Conservation (phyloP, 176 grass and related monocot genomes). For the Oryza officinalis region DNA sequence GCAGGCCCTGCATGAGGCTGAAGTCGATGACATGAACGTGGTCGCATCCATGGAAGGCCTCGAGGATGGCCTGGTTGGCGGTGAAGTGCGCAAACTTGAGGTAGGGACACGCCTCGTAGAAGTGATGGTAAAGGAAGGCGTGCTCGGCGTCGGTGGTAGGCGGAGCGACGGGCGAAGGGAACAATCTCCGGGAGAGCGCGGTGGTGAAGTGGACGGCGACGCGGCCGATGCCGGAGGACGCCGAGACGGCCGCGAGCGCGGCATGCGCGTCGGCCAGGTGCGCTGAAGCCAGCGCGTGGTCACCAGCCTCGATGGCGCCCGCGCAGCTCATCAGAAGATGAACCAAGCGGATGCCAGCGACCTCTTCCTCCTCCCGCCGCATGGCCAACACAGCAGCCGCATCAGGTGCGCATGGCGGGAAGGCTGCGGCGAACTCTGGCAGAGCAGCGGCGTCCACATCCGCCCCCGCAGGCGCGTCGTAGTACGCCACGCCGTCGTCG, state of each 20-base stretch:
- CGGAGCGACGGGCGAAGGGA: slow-evolving; percentile 22
- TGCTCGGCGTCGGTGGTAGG: slow-evolving; percentile 3
- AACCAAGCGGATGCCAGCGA: slow-evolving; percentile 72
- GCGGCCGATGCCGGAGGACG: slow-evolving; percentile 67
- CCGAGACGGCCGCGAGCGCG: slow-evolving; percentile 50
- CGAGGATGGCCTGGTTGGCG: slow-evolving; percentile 91
- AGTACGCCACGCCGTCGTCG: slow-evolving; percentile 13
- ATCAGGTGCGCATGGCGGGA: not conserved
- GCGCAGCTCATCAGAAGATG: slow-evolving; percentile 93
- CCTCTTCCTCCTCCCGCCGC: slow-evolving; percentile 69
- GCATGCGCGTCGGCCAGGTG: slow-evolving; percentile 53
- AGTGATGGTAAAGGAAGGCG: slow-evolving; percentile 77
- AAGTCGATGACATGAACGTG: slow-evolving; percentile 89
- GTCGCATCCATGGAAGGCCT: slow-evolving; percentile 71
- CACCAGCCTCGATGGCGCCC: slow-evolving; percentile 62
- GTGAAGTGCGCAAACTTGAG: slow-evolving; percentile 99
- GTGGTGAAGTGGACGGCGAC: slow-evolving; percentile 81
- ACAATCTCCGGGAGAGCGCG: slow-evolving; percentile 68
- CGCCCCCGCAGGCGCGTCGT: not conserved
- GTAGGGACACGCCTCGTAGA: slow-evolving; percentile 95
- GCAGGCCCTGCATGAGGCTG: slow-evolving; percentile 89
- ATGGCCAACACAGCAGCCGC: slow-evolving; percentile 36
- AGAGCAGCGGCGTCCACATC: slow-evolving; percentile 5
- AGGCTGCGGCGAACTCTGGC: slow-evolving; percentile 8
- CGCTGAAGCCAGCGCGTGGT: slow-evolving; percentile 42